Evolutionary conservation across 2,329 filamentous ascomycete species (phyloP), one percentile per base, ranked within the genome.

Genomic region (Pezizomycotina sp.): DNA sequence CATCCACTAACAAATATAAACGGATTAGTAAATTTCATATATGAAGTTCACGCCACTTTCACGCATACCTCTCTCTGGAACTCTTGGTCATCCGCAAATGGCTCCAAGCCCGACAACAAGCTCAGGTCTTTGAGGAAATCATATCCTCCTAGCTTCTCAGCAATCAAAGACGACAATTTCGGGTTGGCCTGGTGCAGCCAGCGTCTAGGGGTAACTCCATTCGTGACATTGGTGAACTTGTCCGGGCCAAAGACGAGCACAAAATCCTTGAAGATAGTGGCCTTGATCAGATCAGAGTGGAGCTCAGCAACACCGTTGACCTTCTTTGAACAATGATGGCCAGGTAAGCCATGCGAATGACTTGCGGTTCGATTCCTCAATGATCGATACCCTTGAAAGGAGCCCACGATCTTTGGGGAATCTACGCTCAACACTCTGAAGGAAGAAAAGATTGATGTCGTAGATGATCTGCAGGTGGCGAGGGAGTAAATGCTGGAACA

Each of bases 261-360:
- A 59, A 98, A 98, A 58, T 98, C 89, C 59, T 89, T 93, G 72
- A 98, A 95, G 50, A 98, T 92, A n/a, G 89, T 98, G 0, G 84
- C 91, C 65, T 89, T 89, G 65, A 98, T 92, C 40, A 98, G 66
- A 55, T 98, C 89, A 1, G 89, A 98, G 62, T 98, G 89, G 47
- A 98, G 63, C 61, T 98, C 89, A 21, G 89, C 89, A 22, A 98
- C 89, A 57, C 89, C 89, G 50, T 98, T 98, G 63, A 98, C 84
- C 65, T 95, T 98, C 71, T 95, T 89, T 22, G 89, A 95, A 30
- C 89, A 51, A 98, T 83, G 55, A 95, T 78, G 46, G 89, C 89
- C 33, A 98, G 64, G 59, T 71, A 89, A 2, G 89, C 89, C 89
- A 98, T 98, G 56, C 86, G 78, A 43, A 98, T 76, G 80, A 93